Base-by-base conservation (phyloP, 805 yeast species). In the Sugiyamaella marilandica region DNA sequence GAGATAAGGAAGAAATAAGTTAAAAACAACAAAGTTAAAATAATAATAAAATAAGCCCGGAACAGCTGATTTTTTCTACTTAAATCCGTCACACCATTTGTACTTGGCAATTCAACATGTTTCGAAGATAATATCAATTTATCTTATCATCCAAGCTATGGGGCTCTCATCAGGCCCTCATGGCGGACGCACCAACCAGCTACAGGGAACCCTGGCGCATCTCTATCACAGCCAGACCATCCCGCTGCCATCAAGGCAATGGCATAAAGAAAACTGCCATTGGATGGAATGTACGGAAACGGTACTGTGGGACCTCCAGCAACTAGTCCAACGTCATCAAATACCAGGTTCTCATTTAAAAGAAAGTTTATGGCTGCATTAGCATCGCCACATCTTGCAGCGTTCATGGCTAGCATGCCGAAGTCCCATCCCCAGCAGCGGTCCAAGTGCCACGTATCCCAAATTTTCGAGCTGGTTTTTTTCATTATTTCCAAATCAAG, bases 401-500 rank as follows among this genome's bases (percentile, higher is more conserved):
- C 50, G 11, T 47, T 47, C 50, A 47, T 47, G 9, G 50, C 50
- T 9, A 36, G 45, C 50, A 47, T 47, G 7, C 50, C 50, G 35
- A 47, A 47, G 18, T 47, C 50, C 50, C 50, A 47, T 36, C 50
- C 50, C 50, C 50, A 47, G 31, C 50, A 47, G 4, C 29, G 14
- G 24, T 47, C 50, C 36, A 47, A 47, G 26, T 47, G 50, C 50
- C 50, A 47, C 9, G 50, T 47, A 5, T 47, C 45, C 50, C 50
- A 47, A 18, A 34, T 47, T 26, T 47, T 47, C 18, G 34, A 8
- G 24, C 45, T 34, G 16, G 50, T 47, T 10, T 14, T 31, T 10
- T 47, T 36, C 50, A 47, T 47, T 3, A 19, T 47, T 8, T 34
- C 16, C 10, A 35, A 10, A 21, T 47, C 50, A 5, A 47, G 43